These are phyloP conservation scores for Exophiala bonariae DNA, from an alignment of 2,329 filamentous ascomycete species.

Conservation along the genomic window DNA sequence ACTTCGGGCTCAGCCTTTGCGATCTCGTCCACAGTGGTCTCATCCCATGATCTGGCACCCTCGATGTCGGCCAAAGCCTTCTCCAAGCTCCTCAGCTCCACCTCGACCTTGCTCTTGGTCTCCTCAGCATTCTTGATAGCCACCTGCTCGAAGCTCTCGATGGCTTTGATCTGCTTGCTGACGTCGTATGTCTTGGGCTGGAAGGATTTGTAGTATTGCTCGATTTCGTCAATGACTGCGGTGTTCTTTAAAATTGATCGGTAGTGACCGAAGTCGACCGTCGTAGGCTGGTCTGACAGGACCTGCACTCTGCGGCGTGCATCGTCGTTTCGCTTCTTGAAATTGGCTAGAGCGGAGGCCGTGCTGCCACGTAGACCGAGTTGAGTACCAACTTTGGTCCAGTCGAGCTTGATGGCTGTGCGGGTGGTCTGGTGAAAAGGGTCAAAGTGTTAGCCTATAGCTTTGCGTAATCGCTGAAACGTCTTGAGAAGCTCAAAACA, in stretches of 20 bases:
- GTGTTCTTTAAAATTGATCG: constrained; percentile 92
- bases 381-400: constrained; percentile 89
- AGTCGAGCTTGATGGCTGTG: constrained; percentile 99
- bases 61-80: constrained; percentile 98
- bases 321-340: constrained; percentile 99
- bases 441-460: constrained; percentile 33
- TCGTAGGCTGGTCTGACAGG: constrained; percentile 80
- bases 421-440: constrained; percentile 62
- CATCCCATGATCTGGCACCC: constrained; percentile 90
- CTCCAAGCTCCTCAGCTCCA: constrained; percentile 89
- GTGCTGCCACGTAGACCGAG: constrained; percentile 97
- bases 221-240: constrained; percentile 92
- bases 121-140: constrained; percentile 95
- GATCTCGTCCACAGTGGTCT: constrained; percentile 97
- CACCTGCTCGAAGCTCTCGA: constrained; percentile 96
- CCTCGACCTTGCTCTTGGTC: constrained; percentile 93
- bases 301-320: constrained; percentile 88
- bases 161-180: constrained; percentile 90
- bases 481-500: constrained; percentile 37
- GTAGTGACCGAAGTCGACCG: constrained; percentile 93
- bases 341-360: constrained; percentile 83
- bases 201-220: constrained; percentile 90
- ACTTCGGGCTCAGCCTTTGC: constrained; percentile 92
- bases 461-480: neutral
- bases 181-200: constrained; percentile 94